A percentile compares a stretch with the other conserved stretches of the same genome.
Conservation (phyloP, 176 grass and related monocot species). For the Zoysia pacifica region DNA sequence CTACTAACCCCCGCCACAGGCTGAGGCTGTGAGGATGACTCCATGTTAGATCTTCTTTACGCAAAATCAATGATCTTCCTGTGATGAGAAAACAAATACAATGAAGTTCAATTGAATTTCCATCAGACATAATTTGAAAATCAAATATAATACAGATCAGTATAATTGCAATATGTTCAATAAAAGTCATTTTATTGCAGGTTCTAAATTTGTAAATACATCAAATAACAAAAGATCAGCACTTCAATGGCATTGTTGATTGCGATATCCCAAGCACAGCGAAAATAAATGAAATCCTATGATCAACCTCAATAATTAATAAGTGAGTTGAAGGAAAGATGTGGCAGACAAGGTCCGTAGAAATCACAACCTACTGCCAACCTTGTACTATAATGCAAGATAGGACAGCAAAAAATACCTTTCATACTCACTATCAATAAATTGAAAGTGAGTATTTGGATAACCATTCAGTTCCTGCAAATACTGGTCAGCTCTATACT, state of each 20-base stretch:
- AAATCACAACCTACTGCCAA: slow-evolving; percentile 16
- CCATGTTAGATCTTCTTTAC: slow-evolving; percentile 44
- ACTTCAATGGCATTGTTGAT: neutral
- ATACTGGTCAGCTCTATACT: slow-evolving; percentile 35
- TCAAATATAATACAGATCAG: neutral
- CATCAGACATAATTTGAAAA: slow-evolving; percentile 10
- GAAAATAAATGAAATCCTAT: slow-evolving; percentile 3
- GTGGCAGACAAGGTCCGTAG: slow-evolving; percentile 15
- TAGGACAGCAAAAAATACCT: slow-evolving; percentile 23
- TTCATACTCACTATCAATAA: slow-evolving; percentile 38
- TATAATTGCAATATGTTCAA: neutral
- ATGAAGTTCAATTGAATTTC: slow-evolving; percentile 12
- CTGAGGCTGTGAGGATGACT: slow-evolving; percentile 56
- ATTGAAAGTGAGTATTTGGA: slow-evolving; percentile 34
- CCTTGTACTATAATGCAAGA: slow-evolving; percentile 16
- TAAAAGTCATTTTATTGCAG: neutral
- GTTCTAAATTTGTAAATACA: neutral
- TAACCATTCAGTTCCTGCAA: slow-evolving; percentile 22
- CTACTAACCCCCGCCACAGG: slow-evolving; percentile 51
- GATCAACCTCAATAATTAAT: neutral
- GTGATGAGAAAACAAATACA: slow-evolving; percentile 9
- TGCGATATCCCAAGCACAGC: slow-evolving; percentile 16
- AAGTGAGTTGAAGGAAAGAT: slow-evolving; percentile 9
- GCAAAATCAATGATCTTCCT: slow-evolving; percentile 23
- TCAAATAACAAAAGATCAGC: slow-evolving; percentile 13